These are phyloP conservation scores for Candida montana DNA, from an alignment of 805 yeast species.

Conservation along the genomic window DNA sequence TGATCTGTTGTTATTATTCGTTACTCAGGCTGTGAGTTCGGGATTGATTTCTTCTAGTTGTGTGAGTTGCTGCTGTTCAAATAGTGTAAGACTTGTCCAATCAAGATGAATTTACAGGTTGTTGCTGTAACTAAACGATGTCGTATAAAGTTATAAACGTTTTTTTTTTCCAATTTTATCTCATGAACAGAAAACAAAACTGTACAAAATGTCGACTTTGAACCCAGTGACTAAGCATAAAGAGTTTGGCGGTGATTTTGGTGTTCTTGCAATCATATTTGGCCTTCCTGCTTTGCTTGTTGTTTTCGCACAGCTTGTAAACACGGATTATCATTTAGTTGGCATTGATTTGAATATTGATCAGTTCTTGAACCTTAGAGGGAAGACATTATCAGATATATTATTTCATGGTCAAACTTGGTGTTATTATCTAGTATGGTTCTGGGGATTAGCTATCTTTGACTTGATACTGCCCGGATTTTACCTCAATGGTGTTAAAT, in stretches of 20 bases:
- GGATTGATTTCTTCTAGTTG: no score
- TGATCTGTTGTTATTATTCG: neutral
- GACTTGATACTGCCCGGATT: slow-evolving; percentile 68
- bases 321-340: slow-evolving; percentile 48
- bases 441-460: slow-evolving; percentile 52
- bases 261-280: slow-evolving; percentile 60
- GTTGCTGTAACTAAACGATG: no score
- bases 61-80: no score
- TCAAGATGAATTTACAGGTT: no score
- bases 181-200: neutral
- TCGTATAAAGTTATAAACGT: no score
- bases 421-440: slow-evolving; percentile 70
- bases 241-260: slow-evolving; percentile 77
- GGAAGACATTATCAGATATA: slow-evolving; percentile 27
- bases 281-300: slow-evolving; percentile 64
- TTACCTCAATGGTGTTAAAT: slow-evolving; percentile 52
- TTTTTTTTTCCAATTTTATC: neutral
- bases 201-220: slow-evolving; percentile 9
- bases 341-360: slow-evolving; percentile 43
- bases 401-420: slow-evolving; percentile 47
- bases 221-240: slow-evolving; percentile 69
- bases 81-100: no score
- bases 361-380: slow-evolving; percentile 31
- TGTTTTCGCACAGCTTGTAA: slow-evolving; percentile 54
- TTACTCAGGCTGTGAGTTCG: no score